phyloP scores from a whole-genome alignment of 805 yeast species.

The Candida palmyrensis region DNA sequence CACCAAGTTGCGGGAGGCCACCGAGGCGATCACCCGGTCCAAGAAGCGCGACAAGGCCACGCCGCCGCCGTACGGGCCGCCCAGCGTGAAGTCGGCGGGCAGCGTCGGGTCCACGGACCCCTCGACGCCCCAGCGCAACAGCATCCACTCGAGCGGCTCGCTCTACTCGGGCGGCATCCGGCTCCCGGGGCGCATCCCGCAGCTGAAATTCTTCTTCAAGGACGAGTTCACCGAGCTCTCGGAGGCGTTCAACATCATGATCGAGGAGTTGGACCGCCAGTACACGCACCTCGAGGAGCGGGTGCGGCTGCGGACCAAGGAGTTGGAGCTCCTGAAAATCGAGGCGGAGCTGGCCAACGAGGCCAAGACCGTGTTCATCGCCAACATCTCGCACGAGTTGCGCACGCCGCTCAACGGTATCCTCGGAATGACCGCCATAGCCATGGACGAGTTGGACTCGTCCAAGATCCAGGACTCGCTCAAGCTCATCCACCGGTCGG shows the following conservation, averaged over 20 bases:
- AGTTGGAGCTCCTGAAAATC: slow-evolving; percentile 80
- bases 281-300: slow-evolving; percentile 83
- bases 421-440: slow-evolving; percentile 90
- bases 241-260: slow-evolving; percentile 87
- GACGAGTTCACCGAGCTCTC: slow-evolving; percentile 89
- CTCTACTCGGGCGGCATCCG: slow-evolving; percentile 31
- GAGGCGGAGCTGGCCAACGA: slow-evolving; percentile 95
- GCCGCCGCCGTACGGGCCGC: slow-evolving; percentile 7
- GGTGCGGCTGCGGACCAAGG: slow-evolving; percentile 79
- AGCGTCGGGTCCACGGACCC: neutral
- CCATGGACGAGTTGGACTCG: slow-evolving; percentile 78
- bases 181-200: slow-evolving; percentile 32
- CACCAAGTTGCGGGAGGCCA: slow-evolving; percentile 70
- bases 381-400: slow-evolving; percentile 89
- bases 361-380: slow-evolving; percentile 90
- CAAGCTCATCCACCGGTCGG: slow-evolving; percentile 82
- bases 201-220: slow-evolving; percentile 45
- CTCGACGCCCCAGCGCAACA: slow-evolving; percentile 10
- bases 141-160: slow-evolving; percentile 21
- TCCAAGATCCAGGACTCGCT: slow-evolving; percentile 66
- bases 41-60: slow-evolving; percentile 16
- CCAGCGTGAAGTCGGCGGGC: neutral
- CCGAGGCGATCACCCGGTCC: slow-evolving; percentile 60
- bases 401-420: slow-evolving; percentile 96
- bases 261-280: slow-evolving; percentile 79